These are phyloP conservation scores for Xerocomus spinulosus DNA, from an alignment of 768 basidiomycete species.

Conservation along the genomic window DNA sequence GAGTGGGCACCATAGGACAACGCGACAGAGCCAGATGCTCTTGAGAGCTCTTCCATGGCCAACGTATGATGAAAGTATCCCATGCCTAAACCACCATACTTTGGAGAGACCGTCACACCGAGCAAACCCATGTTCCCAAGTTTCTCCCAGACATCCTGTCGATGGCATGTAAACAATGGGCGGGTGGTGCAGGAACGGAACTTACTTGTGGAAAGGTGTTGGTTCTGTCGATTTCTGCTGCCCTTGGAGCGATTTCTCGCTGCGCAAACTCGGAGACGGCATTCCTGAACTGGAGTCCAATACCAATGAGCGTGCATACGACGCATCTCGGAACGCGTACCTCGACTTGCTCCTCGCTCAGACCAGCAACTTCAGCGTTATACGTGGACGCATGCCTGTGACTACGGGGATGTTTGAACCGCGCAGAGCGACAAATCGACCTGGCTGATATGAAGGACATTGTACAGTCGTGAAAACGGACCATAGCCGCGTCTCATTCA, in stretches of 20 bases:
- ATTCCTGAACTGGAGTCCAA: conserved; percentile 61
- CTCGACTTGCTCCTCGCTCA: conserved; percentile 77
- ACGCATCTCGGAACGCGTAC: conserved; percentile 35
- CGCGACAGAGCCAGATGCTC: conserved; percentile 87
- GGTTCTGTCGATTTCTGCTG: conserved; percentile 79
- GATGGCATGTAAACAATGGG: conserved; percentile 14
- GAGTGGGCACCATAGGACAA: conserved; percentile 92
- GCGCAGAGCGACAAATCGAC: conserved; percentile 5
- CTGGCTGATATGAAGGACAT: conserved; percentile 17
- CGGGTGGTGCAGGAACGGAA: neutral
- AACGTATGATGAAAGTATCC: conserved; percentile 87
- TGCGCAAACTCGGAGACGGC: conserved; percentile 76
- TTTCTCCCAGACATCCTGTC: conserved; percentile 81
- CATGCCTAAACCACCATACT: conserved; percentile 77
- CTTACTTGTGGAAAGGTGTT: conserved; percentile 77
- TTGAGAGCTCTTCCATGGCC: conserved; percentile 92
- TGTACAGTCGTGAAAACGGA: conserved; percentile 4
- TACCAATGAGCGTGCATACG: neutral
- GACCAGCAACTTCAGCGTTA: conserved; percentile 66
- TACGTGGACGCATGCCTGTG: conserved; percentile 48
- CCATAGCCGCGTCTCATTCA: conserved; percentile 8
- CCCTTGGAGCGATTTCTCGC: conserved; percentile 80
- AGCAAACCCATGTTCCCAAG: conserved; percentile 90
- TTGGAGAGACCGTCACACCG: conserved; percentile 75
- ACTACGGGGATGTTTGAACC: neutral